Evolutionary conservation across 805 yeast species (phyloP), one percentile per base, ranked within the genome.

Genomic region (Yamadazyma akitaensis): DNA sequence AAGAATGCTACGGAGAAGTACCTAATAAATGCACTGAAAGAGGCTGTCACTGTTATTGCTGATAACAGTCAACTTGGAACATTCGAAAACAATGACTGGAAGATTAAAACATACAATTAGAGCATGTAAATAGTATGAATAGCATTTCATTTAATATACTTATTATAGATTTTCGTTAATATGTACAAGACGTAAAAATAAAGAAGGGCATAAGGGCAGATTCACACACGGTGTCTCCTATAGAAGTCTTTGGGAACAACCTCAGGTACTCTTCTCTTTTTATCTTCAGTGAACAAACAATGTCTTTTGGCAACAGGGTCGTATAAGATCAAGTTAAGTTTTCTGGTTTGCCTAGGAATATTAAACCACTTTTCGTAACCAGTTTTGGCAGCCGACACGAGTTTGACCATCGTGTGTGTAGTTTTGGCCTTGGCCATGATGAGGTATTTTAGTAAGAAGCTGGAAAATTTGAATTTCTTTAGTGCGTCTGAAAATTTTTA

Each of bases 261-360:
- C 47, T 76, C 82, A 7, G 81, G 81, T 12, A 84, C 79, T 65
- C 86, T 89, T 66, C 99, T 81, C 75, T 88, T 89, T 65, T 87
- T 88, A 44, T 85, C 80, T 64, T 92, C 99, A 26, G 82, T 81
- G 72, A 94, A 92, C 50, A 92, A 73, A 43, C 94, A 96, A 71
- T 90, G 97, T 65, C 96, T 82, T 67, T 86, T 82, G 10, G 88
- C 97, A 50, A 70, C 54, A 2, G 96, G 96, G 61, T 89, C 97
- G 60, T 89, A 89, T 57, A 94, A 79, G 28, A 91, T 84, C 61
- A 89, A 94, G 40, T 81, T 82, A 51, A 92, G 82, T 47, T 80
- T 73, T 41, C 88, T 87, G 2, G 95, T 82, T 44, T 87, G 82
- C 72, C 97, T 84, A 42, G 90, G 94, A 40, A 91, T 80, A 43